phyloP scores from a whole-genome alignment of 78 protist genomes.

The Dictyostelium purpureum region DNA sequence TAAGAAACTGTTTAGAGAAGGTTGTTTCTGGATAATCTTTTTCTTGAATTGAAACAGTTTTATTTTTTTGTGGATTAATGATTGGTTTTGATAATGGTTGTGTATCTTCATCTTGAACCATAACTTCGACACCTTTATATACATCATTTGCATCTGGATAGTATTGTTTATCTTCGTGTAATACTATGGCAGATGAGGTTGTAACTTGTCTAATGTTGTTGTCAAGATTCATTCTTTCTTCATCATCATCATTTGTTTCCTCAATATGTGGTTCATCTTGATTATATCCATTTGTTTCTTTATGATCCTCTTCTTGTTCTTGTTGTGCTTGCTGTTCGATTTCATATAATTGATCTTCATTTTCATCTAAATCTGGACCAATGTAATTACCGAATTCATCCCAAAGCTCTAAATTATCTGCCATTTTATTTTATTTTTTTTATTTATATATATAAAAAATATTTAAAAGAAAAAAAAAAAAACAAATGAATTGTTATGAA shows the following conservation, averaged over 20 bases:
- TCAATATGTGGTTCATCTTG: conserved; percentile 77
- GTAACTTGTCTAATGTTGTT: neutral
- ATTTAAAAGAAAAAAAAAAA: too few species aligned
- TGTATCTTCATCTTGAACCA: conserved; percentile 99
- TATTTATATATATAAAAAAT: too few species aligned
- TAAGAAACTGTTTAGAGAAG: conserved; percentile 68
- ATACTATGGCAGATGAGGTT: conserved; percentile 79
- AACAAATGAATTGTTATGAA: too few species aligned
- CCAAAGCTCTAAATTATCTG: conserved; percentile 46
- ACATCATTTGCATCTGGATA: conserved; percentile 95
- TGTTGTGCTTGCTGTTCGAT: conserved; percentile 77
- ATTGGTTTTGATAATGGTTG: conserved; percentile 97
- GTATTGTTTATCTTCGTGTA: conserved; percentile 98
- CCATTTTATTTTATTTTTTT: neutral
- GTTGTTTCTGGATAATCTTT: conserved; percentile 65
- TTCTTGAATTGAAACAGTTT: conserved; percentile 30
- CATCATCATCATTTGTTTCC: conserved; percentile 49
- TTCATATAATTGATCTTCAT: conserved; percentile 76
- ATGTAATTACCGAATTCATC: conserved; percentile 99
- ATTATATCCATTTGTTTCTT: conserved; percentile 91
- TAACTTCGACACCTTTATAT: conserved; percentile 92
- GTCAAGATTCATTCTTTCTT: neutral
- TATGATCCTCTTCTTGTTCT: conserved; percentile 85
- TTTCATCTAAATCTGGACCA: conserved; percentile 84
- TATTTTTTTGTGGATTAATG: conserved; percentile 86